Evolutionary conservation across 2,329 filamentous ascomycete species (phyloP).

Genomic region (Mycosphaerella sp.): DNA sequence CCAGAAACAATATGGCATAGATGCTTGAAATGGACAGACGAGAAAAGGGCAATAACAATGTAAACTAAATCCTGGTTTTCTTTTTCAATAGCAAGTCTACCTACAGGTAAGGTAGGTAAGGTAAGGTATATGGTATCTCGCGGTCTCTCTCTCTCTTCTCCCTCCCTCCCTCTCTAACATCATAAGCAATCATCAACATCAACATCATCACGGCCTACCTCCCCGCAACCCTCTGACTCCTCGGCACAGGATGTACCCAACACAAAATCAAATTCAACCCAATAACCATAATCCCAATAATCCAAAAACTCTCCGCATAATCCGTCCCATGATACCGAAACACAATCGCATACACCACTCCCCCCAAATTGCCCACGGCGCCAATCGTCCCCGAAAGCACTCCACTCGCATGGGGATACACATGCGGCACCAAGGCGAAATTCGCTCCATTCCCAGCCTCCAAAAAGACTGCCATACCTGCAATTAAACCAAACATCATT

Average conservation of each 20-base stretch:
- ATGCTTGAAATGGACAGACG: too few relatives aligned
- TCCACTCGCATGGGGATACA: constrained; percentile 76
- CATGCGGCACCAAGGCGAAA: constrained; percentile 78
- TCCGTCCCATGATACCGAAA: constrained; percentile 66
- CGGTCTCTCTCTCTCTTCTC: too few relatives aligned
- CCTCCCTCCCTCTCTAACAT: too few relatives aligned
- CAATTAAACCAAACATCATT: constrained; percentile 69
- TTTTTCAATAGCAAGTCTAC: too few relatives aligned
- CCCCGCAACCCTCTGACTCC: constrained; percentile 16
- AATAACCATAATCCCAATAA: constrained; percentile 71
- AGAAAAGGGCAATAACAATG: too few relatives aligned
- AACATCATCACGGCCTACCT: neutral
- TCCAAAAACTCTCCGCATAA: constrained; percentile 69
- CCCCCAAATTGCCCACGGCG: constrained; percentile 74
- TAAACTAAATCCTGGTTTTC: too few relatives aligned
- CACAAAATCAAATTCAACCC: constrained; percentile 59
- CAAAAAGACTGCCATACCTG: constrained; percentile 70
- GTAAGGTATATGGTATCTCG: too few relatives aligned
- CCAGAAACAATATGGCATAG: too few relatives aligned
- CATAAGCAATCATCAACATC: too few relatives aligned
- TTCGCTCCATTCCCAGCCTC: constrained; percentile 81
- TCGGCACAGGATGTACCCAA: constrained; percentile 56
- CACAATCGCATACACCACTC: constrained; percentile 74
- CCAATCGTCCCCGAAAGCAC: constrained; percentile 69
- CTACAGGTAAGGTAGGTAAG: too few relatives aligned